These are phyloP conservation scores for Trypanosoma cruzi DNA, from an alignment of 208 protist genomes.

Conservation along the genomic window DNA sequence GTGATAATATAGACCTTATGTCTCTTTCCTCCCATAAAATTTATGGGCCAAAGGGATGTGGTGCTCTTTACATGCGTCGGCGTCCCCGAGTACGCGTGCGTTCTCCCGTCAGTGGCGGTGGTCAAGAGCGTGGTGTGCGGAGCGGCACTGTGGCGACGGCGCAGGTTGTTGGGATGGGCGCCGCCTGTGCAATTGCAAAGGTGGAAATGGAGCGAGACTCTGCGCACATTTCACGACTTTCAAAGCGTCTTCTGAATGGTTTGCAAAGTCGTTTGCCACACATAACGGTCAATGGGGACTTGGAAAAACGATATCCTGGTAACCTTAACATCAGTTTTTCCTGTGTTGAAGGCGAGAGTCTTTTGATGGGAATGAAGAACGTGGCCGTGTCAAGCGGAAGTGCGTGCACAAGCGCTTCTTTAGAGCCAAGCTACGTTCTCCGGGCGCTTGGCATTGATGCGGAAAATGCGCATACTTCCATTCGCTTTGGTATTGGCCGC, in stretches of 20 bases:
- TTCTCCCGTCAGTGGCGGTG: constrained; percentile 98
- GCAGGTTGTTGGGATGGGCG: constrained; percentile 95
- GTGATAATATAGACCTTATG: constrained; percentile 97
- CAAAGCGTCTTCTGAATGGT: constrained; percentile 82
- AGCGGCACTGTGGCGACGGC: constrained; percentile 95
- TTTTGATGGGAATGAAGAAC: constrained; percentile 98
- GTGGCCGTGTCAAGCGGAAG: constrained; percentile 96
- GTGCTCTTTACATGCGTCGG: constrained; percentile 88
- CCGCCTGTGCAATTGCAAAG: constrained; percentile 88
- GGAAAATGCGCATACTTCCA: constrained; percentile 98
- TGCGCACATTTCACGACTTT: constrained; percentile 81
- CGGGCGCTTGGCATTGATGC: constrained; percentile 98
- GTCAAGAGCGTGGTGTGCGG: constrained; percentile 98
- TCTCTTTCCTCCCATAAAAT: constrained; percentile 99
- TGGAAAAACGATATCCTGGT: constrained; percentile 91
- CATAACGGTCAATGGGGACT: constrained; percentile 95
- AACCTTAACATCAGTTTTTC: constrained; percentile 99
- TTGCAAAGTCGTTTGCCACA: constrained; percentile 84
- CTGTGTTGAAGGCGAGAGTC: constrained; percentile 99
- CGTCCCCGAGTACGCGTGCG: constrained; percentile 97
- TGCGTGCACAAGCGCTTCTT: constrained; percentile 98
- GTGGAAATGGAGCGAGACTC: constrained; percentile 96
- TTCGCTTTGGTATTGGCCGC: constrained; percentile 98
- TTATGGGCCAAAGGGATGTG: constrained; percentile 97
- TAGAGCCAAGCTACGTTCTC: constrained; percentile 99